These are phyloP conservation scores for Venturia pyrina DNA, from an alignment of 2,329 filamentous ascomycete genomes.

Conservation along the genomic window DNA sequence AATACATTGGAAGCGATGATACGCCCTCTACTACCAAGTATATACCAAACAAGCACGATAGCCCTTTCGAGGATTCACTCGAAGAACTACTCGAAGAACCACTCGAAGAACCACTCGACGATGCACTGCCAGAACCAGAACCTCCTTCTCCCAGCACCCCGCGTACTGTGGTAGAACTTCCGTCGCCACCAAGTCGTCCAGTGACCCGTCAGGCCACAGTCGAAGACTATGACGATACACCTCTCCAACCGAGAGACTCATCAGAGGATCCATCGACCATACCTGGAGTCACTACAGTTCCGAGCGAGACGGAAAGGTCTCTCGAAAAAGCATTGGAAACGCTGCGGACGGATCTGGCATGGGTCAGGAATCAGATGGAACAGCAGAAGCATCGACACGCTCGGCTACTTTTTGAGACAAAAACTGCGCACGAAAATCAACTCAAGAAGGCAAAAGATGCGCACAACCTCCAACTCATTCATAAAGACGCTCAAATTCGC, in stretches of 20 bases:
- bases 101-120: not conserved
- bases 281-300: not conserved
- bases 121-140: not conserved
- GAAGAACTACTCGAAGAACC: not conserved
- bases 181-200: not conserved
- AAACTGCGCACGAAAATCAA: not conserved
- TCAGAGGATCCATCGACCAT: not conserved
- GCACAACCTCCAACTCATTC: not conserved
- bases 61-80: not conserved
- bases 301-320: not conserved
- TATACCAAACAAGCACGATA: not conserved
- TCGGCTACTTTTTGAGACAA: not conserved
- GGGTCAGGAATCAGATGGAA: not conserved
- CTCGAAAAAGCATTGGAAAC: not conserved
- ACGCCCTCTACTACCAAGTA: not conserved
- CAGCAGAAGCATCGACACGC: not conserved
- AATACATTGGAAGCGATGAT: conserved; percentile 10
- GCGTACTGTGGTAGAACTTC: not conserved
- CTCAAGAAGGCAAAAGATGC: not conserved
- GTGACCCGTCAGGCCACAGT: conserved; percentile 5
- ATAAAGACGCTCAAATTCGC: not conserved
- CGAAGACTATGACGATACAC: conserved; percentile 13
- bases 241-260: not conserved
- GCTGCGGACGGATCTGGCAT: not conserved
- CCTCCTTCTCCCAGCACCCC: not conserved